Percentiles rank a stretch among this genome's conserved stretches.
Conservation (phyloP, 2,329 filamentous ascomycete species). For the Calonectria pteridis region DNA sequence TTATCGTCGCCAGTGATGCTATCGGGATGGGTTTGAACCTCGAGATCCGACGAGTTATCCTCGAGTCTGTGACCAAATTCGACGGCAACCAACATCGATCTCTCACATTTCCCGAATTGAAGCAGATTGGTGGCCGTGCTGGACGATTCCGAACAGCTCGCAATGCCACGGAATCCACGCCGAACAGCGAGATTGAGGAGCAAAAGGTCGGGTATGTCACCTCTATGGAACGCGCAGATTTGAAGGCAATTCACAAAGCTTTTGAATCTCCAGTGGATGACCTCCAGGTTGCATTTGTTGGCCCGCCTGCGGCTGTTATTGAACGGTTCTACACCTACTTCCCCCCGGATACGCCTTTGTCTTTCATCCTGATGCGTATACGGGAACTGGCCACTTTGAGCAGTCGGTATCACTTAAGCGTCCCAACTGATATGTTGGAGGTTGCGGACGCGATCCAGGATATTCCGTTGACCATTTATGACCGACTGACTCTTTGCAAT, state of each 20-base stretch:
- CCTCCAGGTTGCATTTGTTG: constrained; percentile 78
- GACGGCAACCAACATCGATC: constrained; percentile 69
- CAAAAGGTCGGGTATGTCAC: constrained; percentile 81
- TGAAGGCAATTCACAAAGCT: constrained; percentile 70
- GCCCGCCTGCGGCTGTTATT: constrained; percentile 77
- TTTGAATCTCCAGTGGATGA: constrained; percentile 75
- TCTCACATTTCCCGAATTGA: constrained; percentile 82
- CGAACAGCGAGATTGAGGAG: constrained; percentile 30
- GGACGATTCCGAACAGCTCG: constrained; percentile 83
- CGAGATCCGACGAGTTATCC: constrained; percentile 90
- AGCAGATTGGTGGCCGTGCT: constrained; percentile 94
- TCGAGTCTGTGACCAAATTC: constrained; percentile 82
- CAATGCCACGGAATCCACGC: constrained; percentile 28
- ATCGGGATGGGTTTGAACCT: constrained; percentile 98
- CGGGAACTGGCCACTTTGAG: constrained; percentile 76
- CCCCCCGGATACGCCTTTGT: constrained; percentile 82
- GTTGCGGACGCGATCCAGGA: constrained; percentile 82
- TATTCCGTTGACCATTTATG: constrained; percentile 75
- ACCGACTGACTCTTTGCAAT: constrained; percentile 81
- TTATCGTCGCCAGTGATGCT: constrained; percentile 91
- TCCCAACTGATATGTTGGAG: constrained; percentile 69
- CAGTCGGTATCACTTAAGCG: constrained; percentile 74
- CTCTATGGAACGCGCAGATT: constrained; percentile 78
- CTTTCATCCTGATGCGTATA: constrained; percentile 83
- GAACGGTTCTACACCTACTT: constrained; percentile 87